These are phyloP conservation scores for Sclerotinia trifoliorum DNA, from an alignment of 2,329 filamentous ascomycete species.

Conservation along the genomic window DNA sequence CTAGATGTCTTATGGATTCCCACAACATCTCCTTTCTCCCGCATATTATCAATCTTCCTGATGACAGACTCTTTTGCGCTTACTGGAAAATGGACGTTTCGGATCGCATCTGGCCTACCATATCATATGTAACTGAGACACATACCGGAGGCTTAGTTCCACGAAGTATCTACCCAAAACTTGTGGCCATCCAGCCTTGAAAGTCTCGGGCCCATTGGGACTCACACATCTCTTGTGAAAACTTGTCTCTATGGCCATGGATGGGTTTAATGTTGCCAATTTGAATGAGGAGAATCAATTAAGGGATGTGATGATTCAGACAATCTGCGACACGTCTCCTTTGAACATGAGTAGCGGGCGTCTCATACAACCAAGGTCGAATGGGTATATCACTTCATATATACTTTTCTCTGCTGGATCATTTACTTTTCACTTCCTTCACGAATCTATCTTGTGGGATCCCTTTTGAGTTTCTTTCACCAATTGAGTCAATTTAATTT, in stretches of 20 bases:
- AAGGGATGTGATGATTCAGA: constrained; percentile 8
- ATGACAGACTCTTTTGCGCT: neutral
- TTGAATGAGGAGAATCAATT: neutral
- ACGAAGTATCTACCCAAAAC: neutral
- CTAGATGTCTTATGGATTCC: constrained; percentile 11
- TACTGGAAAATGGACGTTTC: neutral
- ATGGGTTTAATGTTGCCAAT: neutral
- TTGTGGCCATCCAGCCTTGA: neutral
- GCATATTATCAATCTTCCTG: neutral
- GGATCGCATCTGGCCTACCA: neutral
- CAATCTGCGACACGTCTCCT: constrained; percentile 5
- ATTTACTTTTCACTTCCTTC: neutral
- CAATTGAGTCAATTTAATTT: neutral
- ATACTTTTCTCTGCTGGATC: neutral
- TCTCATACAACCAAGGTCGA: neutral
- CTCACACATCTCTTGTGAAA: neutral
- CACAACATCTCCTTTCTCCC: neutral
- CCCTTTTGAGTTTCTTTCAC: neutral
- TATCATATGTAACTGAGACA: neutral
- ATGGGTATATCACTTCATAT: neutral
- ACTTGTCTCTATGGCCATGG: neutral
- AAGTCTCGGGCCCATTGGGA: constrained; percentile 3
- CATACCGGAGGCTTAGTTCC: neutral
- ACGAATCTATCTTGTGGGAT: neutral
- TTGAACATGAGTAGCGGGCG: neutral